Percentiles rank a stretch among this genome's conserved stretches.
phyloP scores from a whole-genome alignment of 2,329 filamentous ascomycete genomes.

The Fusarium cyanostomum region DNA sequence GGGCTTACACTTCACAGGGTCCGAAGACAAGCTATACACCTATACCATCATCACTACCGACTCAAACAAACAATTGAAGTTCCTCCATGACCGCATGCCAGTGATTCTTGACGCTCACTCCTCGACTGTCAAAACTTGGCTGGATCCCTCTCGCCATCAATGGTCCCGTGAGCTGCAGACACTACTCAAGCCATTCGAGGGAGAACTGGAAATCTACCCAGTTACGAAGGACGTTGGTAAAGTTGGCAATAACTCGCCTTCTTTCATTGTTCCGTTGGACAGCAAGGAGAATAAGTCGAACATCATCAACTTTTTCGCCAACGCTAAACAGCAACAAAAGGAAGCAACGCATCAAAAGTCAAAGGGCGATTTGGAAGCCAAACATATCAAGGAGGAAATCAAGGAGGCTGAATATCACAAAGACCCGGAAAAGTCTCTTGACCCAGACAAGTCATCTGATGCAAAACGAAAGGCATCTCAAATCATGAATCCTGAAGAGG shows the following conservation, averaged over 20 bases:
- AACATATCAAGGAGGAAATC: slow-evolving; percentile 6
- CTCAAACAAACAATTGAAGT: slow-evolving; percentile 82
- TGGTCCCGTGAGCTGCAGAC: slow-evolving; percentile 84
- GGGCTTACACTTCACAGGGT: slow-evolving; percentile 18
- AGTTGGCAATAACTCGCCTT: slow-evolving; percentile 88
- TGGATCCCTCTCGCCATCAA: slow-evolving; percentile 75
- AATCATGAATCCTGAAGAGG: slow-evolving; percentile 17
- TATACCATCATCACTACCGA: slow-evolving; percentile 95
- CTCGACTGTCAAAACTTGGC: slow-evolving; percentile 75
- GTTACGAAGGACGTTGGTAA: slow-evolving; percentile 92
- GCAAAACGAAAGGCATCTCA: slow-evolving; percentile 43
- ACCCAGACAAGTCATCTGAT: neutral
- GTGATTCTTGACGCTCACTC: slow-evolving; percentile 85
- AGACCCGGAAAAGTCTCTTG: neutral
- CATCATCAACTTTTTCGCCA: slow-evolving; percentile 92
- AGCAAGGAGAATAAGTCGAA: slow-evolving; percentile 91
- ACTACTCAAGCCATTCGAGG: slow-evolving; percentile 80
- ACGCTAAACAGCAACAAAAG: slow-evolving; percentile 52
- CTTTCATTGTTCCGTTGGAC: slow-evolving; percentile 83
- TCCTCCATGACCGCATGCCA: slow-evolving; percentile 95
- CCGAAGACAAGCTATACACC: slow-evolving; percentile 77
- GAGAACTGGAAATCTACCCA: slow-evolving; percentile 84
- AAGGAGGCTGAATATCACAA: slow-evolving; percentile 2
- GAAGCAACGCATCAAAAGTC: slow-evolving; percentile 35
- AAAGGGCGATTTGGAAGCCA: neutral